Base-by-base conservation (phyloP, 495 filamentous ascomycete species). In the Coniosporium apollinis region DNA sequence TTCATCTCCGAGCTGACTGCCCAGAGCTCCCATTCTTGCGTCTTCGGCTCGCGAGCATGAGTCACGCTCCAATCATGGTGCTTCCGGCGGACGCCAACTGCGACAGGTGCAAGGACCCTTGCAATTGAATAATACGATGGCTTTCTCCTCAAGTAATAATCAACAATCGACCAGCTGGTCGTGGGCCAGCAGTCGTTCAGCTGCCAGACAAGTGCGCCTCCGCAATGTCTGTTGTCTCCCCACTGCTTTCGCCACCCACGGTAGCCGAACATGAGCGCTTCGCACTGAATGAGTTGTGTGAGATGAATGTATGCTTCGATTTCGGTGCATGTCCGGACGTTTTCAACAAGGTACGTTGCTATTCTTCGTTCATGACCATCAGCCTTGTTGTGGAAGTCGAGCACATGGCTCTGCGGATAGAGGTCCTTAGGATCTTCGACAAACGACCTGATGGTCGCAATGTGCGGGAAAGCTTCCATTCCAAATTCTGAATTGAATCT, bases 371-470 rank as follows among this genome's bases (percentile, higher is more conserved):
- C 84, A 55, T 91, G 82, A 0, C 87, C 89, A 34, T 77, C 79
- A 5, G 86, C 89, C 57, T 94, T 94, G 60, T 94, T 94, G 59
- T 94, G 87, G 61, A 93, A 94, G 51, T 94, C 87, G 2, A 94
- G 61, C 0, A 82, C 87, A n/a, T 79, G 75, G 5, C 79, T 86
- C 45, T 93, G 83, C 0, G 89, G 69, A 54, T 82, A 84, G 11
- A 75, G 69, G 46, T 96, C 46, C 6, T 68, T 66, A 4, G 69
- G 67, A 9, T 77, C 61, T n/a, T 74, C 74, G 30, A 92, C 67
- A 57, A 70, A 94, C 22, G 74, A 65, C 28, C 91, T 75, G 45
- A 94, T 84, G 0, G 87, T 94, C n/a, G 71, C 66, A 44, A 87
- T 64, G 33, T 75, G 66, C 0, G 87, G 87, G 55, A 92, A 93